Percentiles rank a stretch among this genome's conserved stretches.
These are phyloP conservation scores for Pseudomicrostroma phylloplanum DNA, from an alignment of 1,284 basidiomycete species.

Conservation along the genomic window DNA sequence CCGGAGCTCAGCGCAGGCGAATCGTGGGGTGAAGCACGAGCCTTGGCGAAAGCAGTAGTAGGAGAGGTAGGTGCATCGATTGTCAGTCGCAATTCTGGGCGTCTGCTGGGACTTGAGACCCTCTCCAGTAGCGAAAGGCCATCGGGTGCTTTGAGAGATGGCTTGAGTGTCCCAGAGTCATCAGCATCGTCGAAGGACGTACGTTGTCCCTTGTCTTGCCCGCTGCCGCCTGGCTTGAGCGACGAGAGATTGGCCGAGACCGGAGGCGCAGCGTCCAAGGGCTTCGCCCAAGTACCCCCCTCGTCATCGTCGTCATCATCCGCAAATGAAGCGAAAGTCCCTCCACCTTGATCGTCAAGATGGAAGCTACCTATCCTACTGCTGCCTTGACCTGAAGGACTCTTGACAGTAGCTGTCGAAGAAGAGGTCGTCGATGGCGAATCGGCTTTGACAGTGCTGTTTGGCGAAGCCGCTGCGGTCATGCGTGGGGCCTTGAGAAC, in stretches of 20 bases:
- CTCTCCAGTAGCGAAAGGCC: slow-evolving; percentile 5
- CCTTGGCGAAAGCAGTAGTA: neutral
- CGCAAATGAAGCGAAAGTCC: slow-evolving; percentile 34
- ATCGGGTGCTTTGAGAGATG: slow-evolving; percentile 13
- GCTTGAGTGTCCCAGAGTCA: slow-evolving; percentile 19
- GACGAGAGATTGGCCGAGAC: slow-evolving; percentile 10
- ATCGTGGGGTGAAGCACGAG: neutral
- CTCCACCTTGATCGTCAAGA: slow-evolving; percentile 20
- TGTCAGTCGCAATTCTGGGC: slow-evolving; percentile 35
- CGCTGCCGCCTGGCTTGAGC: neutral
- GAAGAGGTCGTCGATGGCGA: neutral
- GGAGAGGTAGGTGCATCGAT: slow-evolving; percentile 22
- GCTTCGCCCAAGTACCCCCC: slow-evolving; percentile 45
- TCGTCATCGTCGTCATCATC: slow-evolving; percentile 36
- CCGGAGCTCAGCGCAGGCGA: neutral
- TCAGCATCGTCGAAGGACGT: slow-evolving; percentile 14
- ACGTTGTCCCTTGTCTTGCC: no score
- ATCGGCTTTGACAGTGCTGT: slow-evolving; percentile 1
- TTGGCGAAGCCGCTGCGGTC: neutral
- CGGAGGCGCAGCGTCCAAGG: slow-evolving; percentile 24
- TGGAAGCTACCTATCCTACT: neutral
- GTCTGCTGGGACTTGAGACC: slow-evolving; percentile 17
- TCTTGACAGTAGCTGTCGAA: neutral
- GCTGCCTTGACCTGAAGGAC: neutral
- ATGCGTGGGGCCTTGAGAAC: slow-evolving; percentile 17